Evolutionary conservation across 2,329 filamentous ascomycete species (phyloP).

Genomic region (Fusarium phyllophilum): DNA sequence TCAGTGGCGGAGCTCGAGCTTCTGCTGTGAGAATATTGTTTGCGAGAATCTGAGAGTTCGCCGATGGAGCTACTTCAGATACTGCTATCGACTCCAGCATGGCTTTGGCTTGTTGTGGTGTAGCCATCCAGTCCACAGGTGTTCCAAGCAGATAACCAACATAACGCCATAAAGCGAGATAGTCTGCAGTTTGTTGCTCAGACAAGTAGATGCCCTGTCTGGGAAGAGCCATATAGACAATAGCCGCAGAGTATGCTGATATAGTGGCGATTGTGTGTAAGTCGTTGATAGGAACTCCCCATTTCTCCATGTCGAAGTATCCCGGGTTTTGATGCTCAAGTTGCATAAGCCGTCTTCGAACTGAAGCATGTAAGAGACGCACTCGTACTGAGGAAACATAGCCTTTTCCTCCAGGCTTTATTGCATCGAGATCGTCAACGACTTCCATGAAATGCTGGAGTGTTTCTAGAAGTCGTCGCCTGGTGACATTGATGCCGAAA

Average conservation of each 20-base stretch:
- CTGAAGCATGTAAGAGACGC: constrained; percentile 71
- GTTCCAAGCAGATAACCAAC: constrained; percentile 77
- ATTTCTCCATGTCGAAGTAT: constrained; percentile 68
- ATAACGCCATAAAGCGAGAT: constrained; percentile 80
- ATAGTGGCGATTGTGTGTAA: constrained; percentile 80
- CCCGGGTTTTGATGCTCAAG: constrained; percentile 63
- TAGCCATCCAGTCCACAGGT: constrained; percentile 69
- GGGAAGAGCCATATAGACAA: constrained; percentile 76
- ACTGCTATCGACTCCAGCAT: constrained; percentile 75
- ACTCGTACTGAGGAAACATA: constrained; percentile 71
- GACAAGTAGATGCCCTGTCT: constrained; percentile 76
- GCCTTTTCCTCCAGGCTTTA: constrained; percentile 72
- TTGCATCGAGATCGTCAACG: constrained; percentile 69
- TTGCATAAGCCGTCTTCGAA: constrained; percentile 69
- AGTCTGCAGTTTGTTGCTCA: constrained; percentile 72
- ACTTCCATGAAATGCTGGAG: constrained; percentile 80
- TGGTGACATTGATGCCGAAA: constrained; percentile 74
- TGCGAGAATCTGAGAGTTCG: constrained; percentile 71
- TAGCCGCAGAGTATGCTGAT: constrained; percentile 72
- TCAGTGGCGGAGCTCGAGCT: constrained; percentile 72
- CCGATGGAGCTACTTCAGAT: constrained; percentile 73
- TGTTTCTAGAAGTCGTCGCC: constrained; percentile 72
- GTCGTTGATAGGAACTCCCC: constrained; percentile 77
- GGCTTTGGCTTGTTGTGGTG: constrained; percentile 63
- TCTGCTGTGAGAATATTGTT: constrained; percentile 80